These are phyloP conservation scores for Spizellomyces punctatus DNA, from an alignment of 192 early-diverging fungal genomes.

Conservation along the genomic window DNA sequence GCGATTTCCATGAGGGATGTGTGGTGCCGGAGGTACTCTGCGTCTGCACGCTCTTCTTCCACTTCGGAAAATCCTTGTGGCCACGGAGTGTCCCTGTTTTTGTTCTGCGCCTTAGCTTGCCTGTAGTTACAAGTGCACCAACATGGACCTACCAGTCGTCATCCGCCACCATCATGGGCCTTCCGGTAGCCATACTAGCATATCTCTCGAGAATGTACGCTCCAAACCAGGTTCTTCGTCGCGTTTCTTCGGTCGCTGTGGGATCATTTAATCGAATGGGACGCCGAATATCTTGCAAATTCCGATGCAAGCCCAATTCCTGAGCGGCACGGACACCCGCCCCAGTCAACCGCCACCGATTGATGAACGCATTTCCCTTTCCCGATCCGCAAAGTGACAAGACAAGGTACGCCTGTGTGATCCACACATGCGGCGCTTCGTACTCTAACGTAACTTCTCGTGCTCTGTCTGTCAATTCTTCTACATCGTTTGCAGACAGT, in stretches of 20 bases:
- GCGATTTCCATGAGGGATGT: constrained; percentile 11
- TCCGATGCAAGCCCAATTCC: constrained; percentile 29
- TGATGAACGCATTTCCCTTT: neutral
- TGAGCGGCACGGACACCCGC: constrained; percentile 19
- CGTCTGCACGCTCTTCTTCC: constrained; percentile 12
- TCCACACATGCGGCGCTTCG: constrained; percentile 27
- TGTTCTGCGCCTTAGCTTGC: neutral
- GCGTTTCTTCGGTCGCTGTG: constrained; percentile 22
- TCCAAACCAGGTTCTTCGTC: constrained; percentile 23
- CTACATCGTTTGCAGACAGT: neutral
- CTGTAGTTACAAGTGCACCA: neutral
- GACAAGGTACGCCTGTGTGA: constrained; percentile 14
- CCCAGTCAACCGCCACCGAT: constrained; percentile 16
- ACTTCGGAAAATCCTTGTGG: constrained; percentile 10
- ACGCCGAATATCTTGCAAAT: constrained; percentile 28
- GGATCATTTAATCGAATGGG: constrained; percentile 33
- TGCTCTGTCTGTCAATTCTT: constrained; percentile 1
- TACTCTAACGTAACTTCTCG: constrained; percentile 15
- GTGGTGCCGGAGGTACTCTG: constrained; percentile 22
- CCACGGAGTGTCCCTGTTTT: constrained; percentile 13
- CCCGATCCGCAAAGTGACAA: constrained; percentile 4
- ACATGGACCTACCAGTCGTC: constrained; percentile 25
- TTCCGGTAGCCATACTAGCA: constrained; percentile 10
- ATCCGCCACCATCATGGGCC: constrained; percentile 22
- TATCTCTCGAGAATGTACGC: constrained; percentile 22